These are phyloP conservation scores for Zizania latifolia DNA, from an alignment of 176 grass and related monocot genomes.

Conservation along the genomic window DNA sequence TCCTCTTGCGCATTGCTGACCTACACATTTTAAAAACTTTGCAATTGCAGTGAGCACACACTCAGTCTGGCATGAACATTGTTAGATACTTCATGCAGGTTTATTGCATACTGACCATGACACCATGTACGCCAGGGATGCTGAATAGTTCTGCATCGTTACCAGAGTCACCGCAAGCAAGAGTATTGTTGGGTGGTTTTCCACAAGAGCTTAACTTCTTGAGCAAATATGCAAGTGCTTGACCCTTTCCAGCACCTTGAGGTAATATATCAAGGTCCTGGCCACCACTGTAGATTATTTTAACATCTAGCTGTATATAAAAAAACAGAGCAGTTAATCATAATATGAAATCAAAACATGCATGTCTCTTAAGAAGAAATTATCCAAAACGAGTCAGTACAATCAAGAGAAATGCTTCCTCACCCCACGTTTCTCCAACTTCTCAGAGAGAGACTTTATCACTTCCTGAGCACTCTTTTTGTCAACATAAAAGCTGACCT, in stretches of 20 bases:
- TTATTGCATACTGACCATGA: conserved; percentile 63
- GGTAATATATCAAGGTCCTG: conserved; percentile 80
- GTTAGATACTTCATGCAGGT: neutral
- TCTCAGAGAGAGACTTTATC: conserved; percentile 47
- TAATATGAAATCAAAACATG: neutral
- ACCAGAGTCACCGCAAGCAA: conserved; percentile 85
- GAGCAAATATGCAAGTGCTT: conserved; percentile 87
- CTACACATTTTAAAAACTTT: conserved; percentile 43
- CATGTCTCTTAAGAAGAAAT: neutral
- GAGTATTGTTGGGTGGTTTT: conserved; percentile 67
- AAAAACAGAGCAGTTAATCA: conserved; percentile 12
- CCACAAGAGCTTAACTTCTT: conserved; percentile 70
- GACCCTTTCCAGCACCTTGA: conserved; percentile 84
- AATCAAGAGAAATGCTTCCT: conserved; percentile 1
- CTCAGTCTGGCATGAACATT: conserved; percentile 1
- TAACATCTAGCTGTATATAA: conserved; percentile 66
- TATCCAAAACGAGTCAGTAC: neutral
- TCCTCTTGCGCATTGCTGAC: conserved; percentile 82
- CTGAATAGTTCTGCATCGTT: conserved; percentile 87
- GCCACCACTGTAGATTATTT: conserved; percentile 91
- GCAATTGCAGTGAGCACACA: conserved; percentile 1
- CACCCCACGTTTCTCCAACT: conserved; percentile 58
- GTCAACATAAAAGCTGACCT: conserved; percentile 76
- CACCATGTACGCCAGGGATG: conserved; percentile 71
- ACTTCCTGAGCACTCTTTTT: conserved; percentile 61